A percentile compares a stretch with the other conserved stretches of the same genome.
Evolutionary conservation across 257 asterid genomes (phyloP).

Genomic region (Eustoma russellianum): DNA sequence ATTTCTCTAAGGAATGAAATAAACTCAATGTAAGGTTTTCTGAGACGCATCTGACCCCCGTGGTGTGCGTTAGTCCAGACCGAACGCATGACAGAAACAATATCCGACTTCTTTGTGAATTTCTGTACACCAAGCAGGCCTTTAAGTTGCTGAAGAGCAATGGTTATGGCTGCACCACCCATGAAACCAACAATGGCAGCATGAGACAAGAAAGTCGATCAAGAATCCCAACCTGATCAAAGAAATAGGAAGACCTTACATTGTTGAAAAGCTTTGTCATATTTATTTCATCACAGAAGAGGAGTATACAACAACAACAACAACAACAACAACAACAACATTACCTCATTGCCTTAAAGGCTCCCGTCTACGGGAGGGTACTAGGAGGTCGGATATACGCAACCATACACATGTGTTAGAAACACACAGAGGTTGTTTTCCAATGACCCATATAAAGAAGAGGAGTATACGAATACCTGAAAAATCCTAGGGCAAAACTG

Average conservation of each 20-base stretch:
- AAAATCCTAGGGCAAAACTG: conserved; percentile 58
- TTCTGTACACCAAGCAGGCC: conserved; percentile 53
- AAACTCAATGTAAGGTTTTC: not conserved
- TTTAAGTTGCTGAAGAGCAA: conserved; percentile 74
- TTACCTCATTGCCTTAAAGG: no score
- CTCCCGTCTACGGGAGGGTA: no score
- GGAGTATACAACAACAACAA: no score
- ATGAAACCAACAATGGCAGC: conserved; percentile 70
- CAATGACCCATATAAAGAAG: no score
- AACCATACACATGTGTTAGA: no score
- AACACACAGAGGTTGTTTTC: no score
- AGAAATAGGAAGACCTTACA: not conserved
- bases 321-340: no score
- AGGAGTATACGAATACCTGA: conserved; percentile 48
- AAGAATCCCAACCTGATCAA: conserved; percentile 60
- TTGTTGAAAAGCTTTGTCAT: not conserved
- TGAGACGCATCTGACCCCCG: conserved; percentile 33
- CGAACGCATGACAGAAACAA: conserved; percentile 58
- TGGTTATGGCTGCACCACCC: conserved; percentile 76
- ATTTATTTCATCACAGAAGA: no score
- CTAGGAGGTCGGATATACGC: no score
- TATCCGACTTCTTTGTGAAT: conserved; percentile 58
- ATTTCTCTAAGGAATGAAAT: not conserved
- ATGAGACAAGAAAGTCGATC: conserved; percentile 67
- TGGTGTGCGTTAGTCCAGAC: conserved; percentile 40